Conservation (phyloP, 2,329 filamentous ascomycete genomes). For the Neophaeococcomyces mojaviensis region DNA sequence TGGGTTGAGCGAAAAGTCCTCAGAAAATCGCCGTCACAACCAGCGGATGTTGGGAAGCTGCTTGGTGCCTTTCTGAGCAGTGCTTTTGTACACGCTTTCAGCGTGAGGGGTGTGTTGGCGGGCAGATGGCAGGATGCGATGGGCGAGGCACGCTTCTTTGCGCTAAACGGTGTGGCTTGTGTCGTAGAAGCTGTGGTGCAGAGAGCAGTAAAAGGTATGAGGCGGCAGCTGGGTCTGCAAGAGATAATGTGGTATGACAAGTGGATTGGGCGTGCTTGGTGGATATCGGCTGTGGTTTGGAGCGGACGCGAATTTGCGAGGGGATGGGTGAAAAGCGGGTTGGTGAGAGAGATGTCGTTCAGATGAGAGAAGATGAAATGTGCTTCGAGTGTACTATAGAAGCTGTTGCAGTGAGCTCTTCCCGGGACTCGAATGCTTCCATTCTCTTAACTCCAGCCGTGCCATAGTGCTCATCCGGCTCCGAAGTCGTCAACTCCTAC, state of each 20-base stretch:
- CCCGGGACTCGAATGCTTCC: no score
- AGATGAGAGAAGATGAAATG: not conserved
- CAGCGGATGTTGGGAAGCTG: conserved; percentile 38
- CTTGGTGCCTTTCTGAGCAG: conserved; percentile 36
- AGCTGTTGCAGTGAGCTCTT: no score
- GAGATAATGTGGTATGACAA: conserved; percentile 27
- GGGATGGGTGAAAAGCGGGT: conserved; percentile 36
- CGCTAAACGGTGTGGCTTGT: conserved; percentile 27
- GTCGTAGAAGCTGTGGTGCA: conserved; percentile 25
- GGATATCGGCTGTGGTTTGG: conserved; percentile 32
- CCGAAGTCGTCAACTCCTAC: no score
- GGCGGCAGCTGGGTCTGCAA: conserved; percentile 15
- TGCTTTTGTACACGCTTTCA: conserved; percentile 36
- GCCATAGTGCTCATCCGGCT: no score
- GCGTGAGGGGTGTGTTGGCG: conserved; percentile 33
- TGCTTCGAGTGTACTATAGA: no score
- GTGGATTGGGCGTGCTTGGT: conserved; percentile 34
- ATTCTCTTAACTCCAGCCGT: no score
- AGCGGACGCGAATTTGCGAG: conserved; percentile 37
- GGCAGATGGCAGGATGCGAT: conserved; percentile 28
- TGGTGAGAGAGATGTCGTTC: conserved; percentile 33
- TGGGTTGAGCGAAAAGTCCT: conserved; percentile 35
- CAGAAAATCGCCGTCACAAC: conserved; percentile 28
- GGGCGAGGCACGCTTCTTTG: conserved; percentile 30
- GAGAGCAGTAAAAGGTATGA: conserved; percentile 16